Base-by-base conservation (phyloP, 1,284 basidiomycete genomes). In the Cryptococcus deneoformans region DNA sequence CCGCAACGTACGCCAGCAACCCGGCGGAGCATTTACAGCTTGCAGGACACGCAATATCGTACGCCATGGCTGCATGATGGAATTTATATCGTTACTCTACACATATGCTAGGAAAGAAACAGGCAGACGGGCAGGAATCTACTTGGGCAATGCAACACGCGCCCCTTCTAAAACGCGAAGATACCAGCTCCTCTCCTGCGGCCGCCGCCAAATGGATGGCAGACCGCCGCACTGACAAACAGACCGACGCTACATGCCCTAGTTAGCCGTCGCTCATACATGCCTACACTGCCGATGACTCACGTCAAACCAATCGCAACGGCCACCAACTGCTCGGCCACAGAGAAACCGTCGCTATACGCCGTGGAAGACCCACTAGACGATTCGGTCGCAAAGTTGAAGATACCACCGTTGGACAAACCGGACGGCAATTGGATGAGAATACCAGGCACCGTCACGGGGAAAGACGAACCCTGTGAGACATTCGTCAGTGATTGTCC, bases 371-470 rank as follows among this genome's bases (percentile, higher is more conserved):
- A 50, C 10, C 58, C 61, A 44, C 52, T 50, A 1, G 52, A 50
- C 14, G 58, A 58, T 45, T 63, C 47, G n/a, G 43, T 34, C 10
- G 66, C 72, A 58, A 63, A 74, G 62, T 84, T 85, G 64, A 93
- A 82, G n/a, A 94, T 82, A 40, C 91, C 89, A 34, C 88, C 88
- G 56, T 86, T 89, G 6, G 87, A 86, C n/a, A 93, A 82, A 54
- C 90, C 92, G 10, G 88, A 89, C 0, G 90, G 92, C 0, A 94
- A 83, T 78, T 94, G 91, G 77, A 92, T 89, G 14, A 93, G 80
- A 56, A 93, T 89, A 49, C 89, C 89, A 0, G 86, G 88, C 37
- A 72, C 70, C 46, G 71, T 78, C 57, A 78, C 77, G 20, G 6
- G 75, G 71, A 78, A 78, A 47, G 65, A 68, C 1, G 71, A 70